phyloP scores from a whole-genome alignment of 805 yeast species.

The Metschnikowia gelsemii region DNA sequence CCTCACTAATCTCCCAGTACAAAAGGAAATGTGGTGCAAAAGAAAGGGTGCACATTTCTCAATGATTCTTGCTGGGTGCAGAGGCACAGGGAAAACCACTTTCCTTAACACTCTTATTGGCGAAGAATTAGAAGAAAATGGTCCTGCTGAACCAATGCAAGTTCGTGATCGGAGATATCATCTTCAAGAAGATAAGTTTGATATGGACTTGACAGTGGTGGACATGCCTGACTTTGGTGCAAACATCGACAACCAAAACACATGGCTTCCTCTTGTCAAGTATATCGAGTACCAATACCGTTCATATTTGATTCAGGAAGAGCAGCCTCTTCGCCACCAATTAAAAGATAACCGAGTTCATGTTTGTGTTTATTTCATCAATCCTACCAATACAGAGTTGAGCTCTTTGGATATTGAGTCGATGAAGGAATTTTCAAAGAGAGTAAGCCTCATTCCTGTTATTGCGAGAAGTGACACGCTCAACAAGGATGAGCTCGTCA shows the following conservation, averaged over 20 bases:
- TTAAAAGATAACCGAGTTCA: slow-evolving; percentile 70
- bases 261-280: slow-evolving; percentile 50
- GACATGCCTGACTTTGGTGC: slow-evolving; percentile 81
- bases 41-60: slow-evolving; percentile 36
- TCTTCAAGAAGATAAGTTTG: slow-evolving; percentile 59
- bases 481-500: slow-evolving; percentile 52
- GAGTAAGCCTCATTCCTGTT: slow-evolving; percentile 81
- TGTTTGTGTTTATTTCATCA: slow-evolving; percentile 79
- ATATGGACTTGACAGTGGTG: slow-evolving; percentile 58
- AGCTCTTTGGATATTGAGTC: slow-evolving; percentile 68
- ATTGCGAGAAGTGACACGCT: slow-evolving; percentile 79
- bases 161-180: slow-evolving; percentile 35
- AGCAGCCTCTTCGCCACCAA: slow-evolving; percentile 33
- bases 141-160: slow-evolving; percentile 13
- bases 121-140: slow-evolving; percentile 16
- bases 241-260: slow-evolving; percentile 50
- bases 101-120: slow-evolving; percentile 28
- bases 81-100: slow-evolving; percentile 28
- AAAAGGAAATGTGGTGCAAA: slow-evolving; percentile 25
- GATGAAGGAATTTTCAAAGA: slow-evolving; percentile 64
- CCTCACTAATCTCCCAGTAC: slow-evolving; percentile 29
- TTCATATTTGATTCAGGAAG: slow-evolving; percentile 67
- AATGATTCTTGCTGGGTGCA: slow-evolving; percentile 38
- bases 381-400: slow-evolving; percentile 56
- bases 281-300: slow-evolving; percentile 79